Evolutionary conservation across 805 yeast species (phyloP), one percentile per base, ranked within the genome.

Genomic region (Pichia occidentalis): DNA sequence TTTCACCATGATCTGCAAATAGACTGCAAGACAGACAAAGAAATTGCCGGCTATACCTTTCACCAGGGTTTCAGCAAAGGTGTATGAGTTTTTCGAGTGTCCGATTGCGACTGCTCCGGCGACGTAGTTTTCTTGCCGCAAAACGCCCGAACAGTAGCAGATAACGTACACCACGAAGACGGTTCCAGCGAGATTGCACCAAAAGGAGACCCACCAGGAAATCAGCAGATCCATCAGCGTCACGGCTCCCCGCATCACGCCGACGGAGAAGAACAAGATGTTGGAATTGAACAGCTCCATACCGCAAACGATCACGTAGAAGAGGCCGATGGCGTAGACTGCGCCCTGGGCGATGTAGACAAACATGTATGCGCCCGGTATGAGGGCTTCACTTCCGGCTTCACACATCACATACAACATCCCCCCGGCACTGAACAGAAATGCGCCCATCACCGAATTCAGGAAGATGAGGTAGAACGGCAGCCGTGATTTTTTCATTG

Each of bases 401-500:
- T 77, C 76, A 5, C 72, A 64, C 49, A 72, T 60, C 3, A 79
- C 64, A 47, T 70, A 74, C 12, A 84, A 63, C 84, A 82, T 78
- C 0, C 88, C 85, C 9, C 92, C 92, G 2, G 79, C 61, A 27
- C 80, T 60, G 56, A 84, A 83, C 4, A 84, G 54, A 2, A 80
- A 46, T 0, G 86, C 92, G 4, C 87, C 94, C 43, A 80, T 61
- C 5, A 82, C 54, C 0, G 87, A 75, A 53, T 81, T 81, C 16
- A 82, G 50, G 0, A 75, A 46, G n/a, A 84, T 54, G 1, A 78
- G 68, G 41, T 77, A 80, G 4, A 76, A 47, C 45, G 75, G 68
- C 21, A 81, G 67, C 56, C 94, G 67, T 4, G 88, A 72, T 52
- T 84, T 84, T 57, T 84, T 84, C 92, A 83, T 83, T 3, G 86